Conservation (phyloP, 169 alveolate species). For the Eimeria necatrix region DNA sequence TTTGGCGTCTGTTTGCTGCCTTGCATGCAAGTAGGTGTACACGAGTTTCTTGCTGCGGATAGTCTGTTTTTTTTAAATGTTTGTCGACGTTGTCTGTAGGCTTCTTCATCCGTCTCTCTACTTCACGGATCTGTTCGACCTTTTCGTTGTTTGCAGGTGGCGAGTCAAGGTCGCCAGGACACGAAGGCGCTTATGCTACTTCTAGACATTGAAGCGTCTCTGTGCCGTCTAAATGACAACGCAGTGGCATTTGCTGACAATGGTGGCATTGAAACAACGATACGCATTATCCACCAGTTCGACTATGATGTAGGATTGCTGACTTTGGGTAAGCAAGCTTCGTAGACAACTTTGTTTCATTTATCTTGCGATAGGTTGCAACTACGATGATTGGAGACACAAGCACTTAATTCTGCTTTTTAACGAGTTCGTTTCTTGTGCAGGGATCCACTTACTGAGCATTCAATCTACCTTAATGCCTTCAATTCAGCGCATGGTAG, state of each 20-base stretch:
- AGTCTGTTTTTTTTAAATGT: background rate
- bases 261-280: constrained; percentile 89
- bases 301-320: constrained; percentile 91
- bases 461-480: constrained; percentile 89
- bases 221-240: constrained; percentile 91
- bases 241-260: constrained; percentile 87
- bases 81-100: background rate
- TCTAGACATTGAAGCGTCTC: constrained; percentile 91
- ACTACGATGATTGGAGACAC: background rate
- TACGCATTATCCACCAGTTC: constrained; percentile 88
- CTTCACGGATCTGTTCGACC: background rate
- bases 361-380: background rate
- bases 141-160: constrained; percentile 71
- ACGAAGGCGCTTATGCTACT: constrained; percentile 90
- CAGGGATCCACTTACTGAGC: constrained; percentile 88
- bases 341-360: background rate
- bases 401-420: background rate
- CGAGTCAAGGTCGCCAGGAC: constrained; percentile 89
- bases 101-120: background rate
- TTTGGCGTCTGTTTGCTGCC: constrained; percentile 92
- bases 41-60: background rate
- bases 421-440: background rate
- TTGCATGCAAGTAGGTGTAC: constrained; percentile 79
- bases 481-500: constrained; percentile 90
- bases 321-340: constrained; percentile 86